Evolutionary conservation across 441 rosid genomes (phyloP).

Genomic region (Hypseocharis bilobata): DNA sequence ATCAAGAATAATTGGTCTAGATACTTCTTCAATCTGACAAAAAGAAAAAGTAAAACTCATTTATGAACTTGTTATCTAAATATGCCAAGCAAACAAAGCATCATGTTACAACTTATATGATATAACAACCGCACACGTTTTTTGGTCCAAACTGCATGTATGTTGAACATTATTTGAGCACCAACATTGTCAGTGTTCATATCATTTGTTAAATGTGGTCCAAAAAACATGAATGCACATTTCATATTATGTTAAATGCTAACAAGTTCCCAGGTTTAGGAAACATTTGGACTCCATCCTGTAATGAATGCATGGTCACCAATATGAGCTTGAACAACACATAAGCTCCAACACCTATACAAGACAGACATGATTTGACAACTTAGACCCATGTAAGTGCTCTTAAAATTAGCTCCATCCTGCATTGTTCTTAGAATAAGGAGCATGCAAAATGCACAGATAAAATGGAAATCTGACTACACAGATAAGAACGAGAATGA

Average conservation of each 20-base stretch:
- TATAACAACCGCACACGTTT: not conserved
- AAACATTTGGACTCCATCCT: not conserved
- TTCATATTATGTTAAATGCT: not conserved
- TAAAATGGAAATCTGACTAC: not conserved
- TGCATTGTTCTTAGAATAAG: not conserved
- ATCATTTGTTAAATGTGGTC: not conserved
- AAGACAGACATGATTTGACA: not conserved
- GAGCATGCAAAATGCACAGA: not conserved
- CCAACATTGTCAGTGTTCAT: not conserved
- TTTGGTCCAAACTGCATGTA: not conserved
- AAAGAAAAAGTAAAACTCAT: constrained; percentile 9
- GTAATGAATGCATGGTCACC: not conserved
- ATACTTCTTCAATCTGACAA: constrained; percentile 65
- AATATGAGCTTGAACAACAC: constrained; percentile 6
- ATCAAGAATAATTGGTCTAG: constrained; percentile 75
- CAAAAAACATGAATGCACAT: not conserved
- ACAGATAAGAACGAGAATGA: not conserved
- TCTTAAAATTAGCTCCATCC: too few relatives aligned
- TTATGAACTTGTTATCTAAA: constrained; percentile 9
- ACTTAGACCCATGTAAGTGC: not conserved
- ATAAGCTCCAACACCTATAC: constrained; percentile 6
- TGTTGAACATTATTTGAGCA: not conserved
- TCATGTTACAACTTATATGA: not conserved
- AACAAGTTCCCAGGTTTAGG: not conserved
- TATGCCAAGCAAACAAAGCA: constrained; percentile 9